Conservation (phyloP, 2,329 filamentous ascomycete genomes). For the Hawksworthiomyces lignivorus region DNA sequence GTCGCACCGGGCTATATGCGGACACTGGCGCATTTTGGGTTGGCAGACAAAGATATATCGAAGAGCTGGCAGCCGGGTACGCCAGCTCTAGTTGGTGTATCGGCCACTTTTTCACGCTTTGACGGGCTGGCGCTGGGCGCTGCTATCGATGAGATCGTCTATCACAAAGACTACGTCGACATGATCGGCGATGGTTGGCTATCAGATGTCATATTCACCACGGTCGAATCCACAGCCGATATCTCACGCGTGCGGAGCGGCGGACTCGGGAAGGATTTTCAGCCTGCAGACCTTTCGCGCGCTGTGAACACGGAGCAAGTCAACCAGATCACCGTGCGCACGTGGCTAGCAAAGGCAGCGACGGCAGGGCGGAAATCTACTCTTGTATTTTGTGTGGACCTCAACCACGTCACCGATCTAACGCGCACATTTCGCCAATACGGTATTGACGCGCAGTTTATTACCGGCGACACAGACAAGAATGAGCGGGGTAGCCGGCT, state of each 20-base stretch:
- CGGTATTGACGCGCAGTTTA: slow-evolving; percentile 73
- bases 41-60: slow-evolving; percentile 38
- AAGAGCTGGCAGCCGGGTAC: slow-evolving; percentile 30
- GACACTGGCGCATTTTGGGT: slow-evolving; percentile 69
- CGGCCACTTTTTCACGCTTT: slow-evolving; percentile 69
- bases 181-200: slow-evolving; percentile 86
- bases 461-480: slow-evolving; percentile 74
- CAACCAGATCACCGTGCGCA: slow-evolving; percentile 77
- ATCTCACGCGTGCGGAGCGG: slow-evolving; percentile 61
- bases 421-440: slow-evolving; percentile 67
- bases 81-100: slow-evolving; percentile 73
- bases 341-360: slow-evolving; percentile 72
- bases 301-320: slow-evolving; percentile 74
- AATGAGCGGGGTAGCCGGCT: slow-evolving; percentile 62
- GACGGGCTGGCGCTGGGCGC: slow-evolving; percentile 76
- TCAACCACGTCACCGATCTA: slow-evolving; percentile 69
- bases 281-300: slow-evolving; percentile 64
- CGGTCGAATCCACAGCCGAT: slow-evolving; percentile 75
- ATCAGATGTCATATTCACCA: slow-evolving; percentile 87
- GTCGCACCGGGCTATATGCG: slow-evolving; percentile 74
- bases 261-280: slow-evolving; percentile 68
- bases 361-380: slow-evolving; percentile 58
- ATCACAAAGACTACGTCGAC: slow-evolving; percentile 67
- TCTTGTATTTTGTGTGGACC: slow-evolving; percentile 87
- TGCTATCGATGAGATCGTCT: slow-evolving; percentile 91